These are phyloP conservation scores for Camellia sinensis DNA, from an alignment of 148 eudicot genomes.

Conservation along the genomic window DNA sequence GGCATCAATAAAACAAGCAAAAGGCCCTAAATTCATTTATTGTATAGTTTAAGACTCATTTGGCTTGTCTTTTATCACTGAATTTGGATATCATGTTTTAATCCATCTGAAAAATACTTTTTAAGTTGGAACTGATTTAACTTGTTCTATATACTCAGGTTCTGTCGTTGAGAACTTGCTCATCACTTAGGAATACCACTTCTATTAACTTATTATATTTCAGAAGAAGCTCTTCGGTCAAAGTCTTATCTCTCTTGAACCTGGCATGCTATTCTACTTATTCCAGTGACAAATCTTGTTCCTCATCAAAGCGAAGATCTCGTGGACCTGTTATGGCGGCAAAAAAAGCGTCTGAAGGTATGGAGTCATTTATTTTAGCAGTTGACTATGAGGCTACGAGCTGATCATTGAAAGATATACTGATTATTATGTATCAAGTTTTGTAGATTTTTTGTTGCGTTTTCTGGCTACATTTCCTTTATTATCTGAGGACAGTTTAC, in stretches of 20 bases:
- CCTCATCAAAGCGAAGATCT: conserved; percentile 78
- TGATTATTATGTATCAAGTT: conserved; percentile 1
- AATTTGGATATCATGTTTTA: neutral
- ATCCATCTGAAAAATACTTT: neutral
- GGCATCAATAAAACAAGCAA: neutral
- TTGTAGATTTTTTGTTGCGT: neutral
- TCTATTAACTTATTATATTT: conserved; percentile 42
- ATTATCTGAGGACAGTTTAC: neutral
- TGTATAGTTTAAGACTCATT: neutral
- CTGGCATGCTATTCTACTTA: conserved; percentile 43
- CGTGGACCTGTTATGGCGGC: conserved; percentile 99
- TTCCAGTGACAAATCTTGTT: conserved; percentile 34
- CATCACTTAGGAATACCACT: conserved; percentile 51
- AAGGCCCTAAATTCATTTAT: neutral
- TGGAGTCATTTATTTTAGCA: conserved; percentile 1
- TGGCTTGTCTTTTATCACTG: neutral
- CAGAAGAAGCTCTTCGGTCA: conserved; percentile 45
- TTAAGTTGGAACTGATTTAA: conserved; percentile 11
- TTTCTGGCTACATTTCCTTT: neutral
- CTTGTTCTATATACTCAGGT: conserved; percentile 40
- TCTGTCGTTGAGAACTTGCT: conserved; percentile 52
- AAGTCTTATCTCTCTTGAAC: conserved; percentile 25
- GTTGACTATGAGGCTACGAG: neutral
- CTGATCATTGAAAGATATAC: neutral
- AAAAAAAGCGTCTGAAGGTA: conserved; percentile 76